Evolutionary conservation across 2,329 filamentous ascomycete genomes (phyloP), one percentile per base, ranked within the genome.

Genomic region (Exophiala sp.): DNA sequence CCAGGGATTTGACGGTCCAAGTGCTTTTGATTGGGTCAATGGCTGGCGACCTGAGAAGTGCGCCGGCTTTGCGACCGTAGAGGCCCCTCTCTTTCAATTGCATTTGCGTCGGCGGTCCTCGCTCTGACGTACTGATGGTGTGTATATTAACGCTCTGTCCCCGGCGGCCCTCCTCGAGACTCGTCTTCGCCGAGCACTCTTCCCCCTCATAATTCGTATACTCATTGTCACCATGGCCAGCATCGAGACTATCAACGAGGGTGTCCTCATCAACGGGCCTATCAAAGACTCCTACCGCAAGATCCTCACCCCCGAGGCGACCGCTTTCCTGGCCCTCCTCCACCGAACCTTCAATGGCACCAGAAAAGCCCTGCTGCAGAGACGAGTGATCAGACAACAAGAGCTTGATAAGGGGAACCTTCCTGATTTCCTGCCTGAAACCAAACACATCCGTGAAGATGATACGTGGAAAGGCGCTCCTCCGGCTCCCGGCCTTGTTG

Each of bases 381-480:
- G 89, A 64, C 88, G 93, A 63, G 80, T 85, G 63, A 74, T 84
- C 60, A 86, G 91, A 65, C 93, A 97, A 75, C 85, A 86, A 61
- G 90, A 96, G 79, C 82, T 97, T 57, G 91, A 97, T 75, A 85
- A 85, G 67, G 93, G 93, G 60, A 72, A 81, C 47, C 78, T 96
- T 38, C 89, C 89, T 55, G 90, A 97, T 72, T 97, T 98, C 76
- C 80, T 97, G 46, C 88, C 90, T 52, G 88, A 97, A 79, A 97
- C 93, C 53, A 90, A 82, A 74, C 85, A 93, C 74, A 90, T 98
- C 69, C 88, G 93, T 63, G 90, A 97, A 63, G 87, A 95, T 70
- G 81, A 86, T 68, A 83, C 89, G 62, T 98, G 93, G 93, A 93
- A 82, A 73, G 93, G 88, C 56, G 89, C 93, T 37, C 80, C 85